A percentile compares a stretch with the other conserved stretches of the same genome.
Conservation (phyloP, 1,139 yeast species). For the Hanseniaspora sp. region DNA sequence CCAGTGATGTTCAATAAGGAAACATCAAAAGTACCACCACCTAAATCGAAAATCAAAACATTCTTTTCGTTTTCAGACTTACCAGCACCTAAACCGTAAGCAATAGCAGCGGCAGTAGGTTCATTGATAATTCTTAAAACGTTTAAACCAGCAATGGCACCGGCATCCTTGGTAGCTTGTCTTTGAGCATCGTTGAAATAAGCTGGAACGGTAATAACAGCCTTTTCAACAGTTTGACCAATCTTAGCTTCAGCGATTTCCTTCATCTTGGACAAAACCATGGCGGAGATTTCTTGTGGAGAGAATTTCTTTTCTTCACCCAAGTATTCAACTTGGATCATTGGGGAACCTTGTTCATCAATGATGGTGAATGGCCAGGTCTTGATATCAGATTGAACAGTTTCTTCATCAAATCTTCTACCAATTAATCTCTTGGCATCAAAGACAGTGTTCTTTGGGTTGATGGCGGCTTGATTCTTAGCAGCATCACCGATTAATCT, state of each 20-base stretch:
- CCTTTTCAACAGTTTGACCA: slow-evolving; percentile 87
- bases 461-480: slow-evolving; percentile 96
- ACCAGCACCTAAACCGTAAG: slow-evolving; percentile 96
- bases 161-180: slow-evolving; percentile 98
- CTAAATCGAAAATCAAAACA: slow-evolving; percentile 88
- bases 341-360: slow-evolving; percentile 77
- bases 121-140: slow-evolving; percentile 94
- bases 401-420: slow-evolving; percentile 80
- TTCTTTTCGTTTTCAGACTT: slow-evolving; percentile 78
- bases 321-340: slow-evolving; percentile 85
- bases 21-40: slow-evolving; percentile 99
- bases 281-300: slow-evolving; percentile 92
- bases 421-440: slow-evolving; percentile 98
- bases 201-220: slow-evolving; percentile 94
- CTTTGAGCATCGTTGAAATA: slow-evolving; percentile 96
- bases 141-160: slow-evolving; percentile 94
- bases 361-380: slow-evolving; percentile 82
- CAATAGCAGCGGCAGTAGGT: slow-evolving; percentile 98
- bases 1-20: slow-evolving; percentile 93
- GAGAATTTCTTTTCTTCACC: slow-evolving; percentile 86
- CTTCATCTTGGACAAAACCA: slow-evolving; percentile 96
- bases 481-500: slow-evolving; percentile 97
- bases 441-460: slow-evolving; percentile 93
- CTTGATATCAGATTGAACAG: slow-evolving; percentile 91
- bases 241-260: slow-evolving; percentile 94